Evolutionary conservation across 106 monocot genomes (phyloP).

Genomic region (Dendrobium huoshanense): DNA sequence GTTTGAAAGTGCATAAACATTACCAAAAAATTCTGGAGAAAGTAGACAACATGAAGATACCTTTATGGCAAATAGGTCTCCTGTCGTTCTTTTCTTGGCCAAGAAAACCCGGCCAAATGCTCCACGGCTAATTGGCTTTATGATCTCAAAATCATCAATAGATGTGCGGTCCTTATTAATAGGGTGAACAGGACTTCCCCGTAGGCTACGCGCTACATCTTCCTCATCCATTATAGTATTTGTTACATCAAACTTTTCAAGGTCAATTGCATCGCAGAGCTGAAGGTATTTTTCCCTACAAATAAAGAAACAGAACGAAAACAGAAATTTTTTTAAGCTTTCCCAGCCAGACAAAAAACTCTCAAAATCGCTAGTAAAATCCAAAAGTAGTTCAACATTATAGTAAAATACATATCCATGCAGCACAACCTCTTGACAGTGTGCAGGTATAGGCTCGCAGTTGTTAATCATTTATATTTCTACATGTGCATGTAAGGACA

Average conservation of each 20-base stretch:
- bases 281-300: slow-evolving; percentile 91
- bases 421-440: background rate
- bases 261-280: slow-evolving; percentile 80
- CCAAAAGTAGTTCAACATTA: background rate
- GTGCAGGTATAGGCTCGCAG: too few species aligned
- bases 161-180: slow-evolving; percentile 75
- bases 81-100: slow-evolving; percentile 97
- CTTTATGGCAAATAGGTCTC: slow-evolving; percentile 98
- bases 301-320: background rate
- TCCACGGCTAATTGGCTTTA: slow-evolving; percentile 96
- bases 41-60: slow-evolving; percentile 24
- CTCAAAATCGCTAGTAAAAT: background rate
- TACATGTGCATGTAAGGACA: background rate
- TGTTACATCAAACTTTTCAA: slow-evolving; percentile 74
- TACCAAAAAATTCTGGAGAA: background rate
- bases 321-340: background rate
- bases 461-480: background rate
- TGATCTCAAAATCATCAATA: slow-evolving; percentile 98
- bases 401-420: background rate
- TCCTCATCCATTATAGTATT: slow-evolving; percentile 86
- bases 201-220: slow-evolving; percentile 76
- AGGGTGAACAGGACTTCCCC: slow-evolving; percentile 82
- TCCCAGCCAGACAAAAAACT: too few species aligned
- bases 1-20: too few species aligned
- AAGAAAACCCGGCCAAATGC: slow-evolving; percentile 98